Evolutionary conservation across 148 eudicot species (phyloP).

Genomic region (Spergularia bocconei): DNA sequence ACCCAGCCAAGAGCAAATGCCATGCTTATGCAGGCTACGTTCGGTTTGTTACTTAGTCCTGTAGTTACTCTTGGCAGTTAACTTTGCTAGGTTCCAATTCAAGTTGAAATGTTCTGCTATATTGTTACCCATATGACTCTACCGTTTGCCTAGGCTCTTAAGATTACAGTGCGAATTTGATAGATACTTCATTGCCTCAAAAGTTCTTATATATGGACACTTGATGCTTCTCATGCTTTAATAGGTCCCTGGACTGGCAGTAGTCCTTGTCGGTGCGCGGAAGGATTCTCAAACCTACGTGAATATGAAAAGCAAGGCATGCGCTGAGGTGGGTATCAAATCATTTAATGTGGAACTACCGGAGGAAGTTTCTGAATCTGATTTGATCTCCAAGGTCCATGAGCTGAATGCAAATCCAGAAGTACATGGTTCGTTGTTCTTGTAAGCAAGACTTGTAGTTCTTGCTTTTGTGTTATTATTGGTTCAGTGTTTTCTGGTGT

Average conservation of each 20-base stretch:
- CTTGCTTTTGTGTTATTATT: background rate
- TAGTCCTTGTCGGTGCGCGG: constrained; percentile 82
- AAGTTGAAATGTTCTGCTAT: background rate
- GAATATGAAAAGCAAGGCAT: constrained; percentile 89
- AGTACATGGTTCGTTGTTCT: constrained; percentile 76
- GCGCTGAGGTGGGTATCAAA: constrained; percentile 93
- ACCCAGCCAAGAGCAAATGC: background rate
- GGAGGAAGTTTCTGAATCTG: constrained; percentile 69
- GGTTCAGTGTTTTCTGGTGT: background rate
- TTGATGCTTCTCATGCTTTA: background rate
- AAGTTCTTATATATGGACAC: background rate
- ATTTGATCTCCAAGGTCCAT: constrained; percentile 75
- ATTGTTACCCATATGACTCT: background rate
- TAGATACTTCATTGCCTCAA: background rate
- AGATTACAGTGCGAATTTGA: background rate
- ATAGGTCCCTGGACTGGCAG: constrained; percentile 96
- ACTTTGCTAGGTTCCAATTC: background rate
- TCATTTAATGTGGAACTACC: constrained; percentile 71
- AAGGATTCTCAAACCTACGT: constrained; percentile 97
- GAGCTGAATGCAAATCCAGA: constrained; percentile 80
- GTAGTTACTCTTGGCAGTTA: background rate
- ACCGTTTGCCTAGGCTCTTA: background rate
- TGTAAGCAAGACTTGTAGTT: constrained; percentile 1
- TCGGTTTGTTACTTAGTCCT: background rate
- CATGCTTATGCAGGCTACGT: background rate